Base-by-base conservation (phyloP, 2,329 filamentous ascomycete genomes). In the Beauveria caledonica region DNA sequence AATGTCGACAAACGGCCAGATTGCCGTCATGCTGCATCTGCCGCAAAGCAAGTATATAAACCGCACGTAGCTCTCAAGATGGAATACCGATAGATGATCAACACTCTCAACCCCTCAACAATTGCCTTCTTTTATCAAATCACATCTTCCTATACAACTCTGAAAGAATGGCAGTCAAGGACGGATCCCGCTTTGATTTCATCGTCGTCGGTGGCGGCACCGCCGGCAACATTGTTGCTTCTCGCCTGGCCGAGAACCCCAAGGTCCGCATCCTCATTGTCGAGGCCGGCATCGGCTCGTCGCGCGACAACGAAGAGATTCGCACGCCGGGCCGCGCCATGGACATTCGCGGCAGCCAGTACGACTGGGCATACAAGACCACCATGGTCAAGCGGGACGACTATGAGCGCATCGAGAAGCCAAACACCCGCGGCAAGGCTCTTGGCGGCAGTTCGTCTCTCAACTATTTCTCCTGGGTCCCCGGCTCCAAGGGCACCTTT, bases 381-480 rank as follows among this genome's bases (percentile, higher is more conserved):
- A 85, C 81, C 33, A 78, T 86, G 71, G 78, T 86, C 67, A 77
- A 84, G 59, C 77, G 82, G 2, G 73, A 76, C 11, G 82, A 86
- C 65, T 86, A 86, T 66, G 79, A 80, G 55, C 80, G 84, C 11
- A 73, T 86, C 42, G 83, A 86, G 68, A 85, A 86, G 73, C 83
- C 82, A 50, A 86, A 86, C 67, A 85, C 83, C 10, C 77, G 83
- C 45, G 80, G 84, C 10, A 84, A 83, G 70, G 76, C 76, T 2
- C 79, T 86, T 0, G 84, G 84, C 40, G 84, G 84, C 17, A 82
- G 79, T 62, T 80, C 77, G 0, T 80, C 75, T 44, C 68, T 84
- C 53, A 87, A 87, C 71, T 87, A 86, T 68, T 86, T 81, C 69
- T 85, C 83, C 15, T 87, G 84, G 84, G 75, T 85, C 5, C 82